Evolutionary conservation across 208 protist species (phyloP), one percentile per base, ranked within the genome.

Genomic region (Crithidia sp.): DNA sequence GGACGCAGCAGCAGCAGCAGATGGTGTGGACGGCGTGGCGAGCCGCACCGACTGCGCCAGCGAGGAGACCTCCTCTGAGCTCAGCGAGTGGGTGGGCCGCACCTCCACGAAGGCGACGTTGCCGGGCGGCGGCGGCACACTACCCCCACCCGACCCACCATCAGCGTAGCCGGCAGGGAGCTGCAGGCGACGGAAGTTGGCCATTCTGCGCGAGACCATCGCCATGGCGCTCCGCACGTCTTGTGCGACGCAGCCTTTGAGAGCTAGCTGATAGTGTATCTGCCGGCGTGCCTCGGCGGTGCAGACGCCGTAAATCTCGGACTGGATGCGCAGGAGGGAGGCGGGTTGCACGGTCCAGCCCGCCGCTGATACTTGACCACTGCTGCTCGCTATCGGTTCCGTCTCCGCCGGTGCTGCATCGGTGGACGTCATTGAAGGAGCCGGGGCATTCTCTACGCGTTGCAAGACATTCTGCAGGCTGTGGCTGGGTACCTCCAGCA

Each of bases 301-400:
- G 71, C 81, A 89, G 66, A 90, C 79, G 68, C 71, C 81, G 87
- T 76, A 99, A 44, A 81, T 82, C 71, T 76, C 99, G 82, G 16
- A 90, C 81, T 95, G 99, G 90, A 89, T 97, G 85, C 66, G 95
- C 95, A 84, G 94, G 88, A 85, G 89, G 44, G 43, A 93, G 19
- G 62, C 77, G 2, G 97, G 69, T 97, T 96, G 81, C 98, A 99
- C 59, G 88, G 91, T 60, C 98, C 98, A 99, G 74, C 79, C 99
- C 99, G 84, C 99, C 98, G 43, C 28, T 9, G 47, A 94, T 83
- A 14, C 92, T 80, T 56, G 96, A 95, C 43, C 36, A 41, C 6
- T 41, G 19, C 14, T 57, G 56, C 19, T 7, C 4, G 13, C 10
- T 44, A 16, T 5, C 13, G 49, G 19, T 39, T 13, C 41, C 12